phyloP scores from a whole-genome alignment of 1,284 basidiomycete genomes.

The Garcileccinum viscosum region DNA sequence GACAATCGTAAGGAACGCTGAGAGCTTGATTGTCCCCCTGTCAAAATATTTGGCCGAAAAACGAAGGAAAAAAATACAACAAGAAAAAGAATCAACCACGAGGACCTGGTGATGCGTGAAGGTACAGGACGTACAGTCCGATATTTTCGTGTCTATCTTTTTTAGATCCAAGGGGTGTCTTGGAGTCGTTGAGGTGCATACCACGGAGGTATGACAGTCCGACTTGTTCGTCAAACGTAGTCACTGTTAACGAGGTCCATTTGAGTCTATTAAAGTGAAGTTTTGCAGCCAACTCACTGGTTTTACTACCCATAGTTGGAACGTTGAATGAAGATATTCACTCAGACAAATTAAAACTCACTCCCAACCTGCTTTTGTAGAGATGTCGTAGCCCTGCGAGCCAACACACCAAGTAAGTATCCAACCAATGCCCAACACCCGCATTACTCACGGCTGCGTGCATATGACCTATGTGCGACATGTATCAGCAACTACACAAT shows the following conservation, averaged over 20 bases:
- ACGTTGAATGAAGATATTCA: constrained; percentile 9
- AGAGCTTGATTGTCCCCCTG: constrained; percentile 73
- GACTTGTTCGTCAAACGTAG: constrained; percentile 69
- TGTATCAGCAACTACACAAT: neutral
- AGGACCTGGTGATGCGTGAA: neutral
- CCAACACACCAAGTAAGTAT: neutral
- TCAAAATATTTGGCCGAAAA: neutral
- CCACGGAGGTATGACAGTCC: constrained; percentile 78
- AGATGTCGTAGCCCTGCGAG: constrained; percentile 77
- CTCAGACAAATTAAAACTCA: constrained; percentile 41
- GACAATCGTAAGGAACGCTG: constrained; percentile 71
- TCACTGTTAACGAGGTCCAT: constrained; percentile 47
- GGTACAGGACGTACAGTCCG: constrained; percentile 58
- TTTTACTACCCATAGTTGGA: constrained; percentile 20
- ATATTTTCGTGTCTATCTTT: constrained; percentile 87
- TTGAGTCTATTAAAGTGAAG: neutral
- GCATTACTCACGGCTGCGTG: constrained; percentile 72
- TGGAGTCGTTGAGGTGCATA: constrained; percentile 89
- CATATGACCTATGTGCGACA: constrained; percentile 63
- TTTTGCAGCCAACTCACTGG: constrained; percentile 24
- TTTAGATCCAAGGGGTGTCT: constrained; percentile 65
- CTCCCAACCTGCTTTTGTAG: constrained; percentile 71
- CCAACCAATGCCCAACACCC: neutral
- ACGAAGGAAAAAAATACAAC: neutral
- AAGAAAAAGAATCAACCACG: neutral